These are phyloP conservation scores for Glycine soja DNA, from an alignment of 306 rosid species.

Conservation along the genomic window DNA sequence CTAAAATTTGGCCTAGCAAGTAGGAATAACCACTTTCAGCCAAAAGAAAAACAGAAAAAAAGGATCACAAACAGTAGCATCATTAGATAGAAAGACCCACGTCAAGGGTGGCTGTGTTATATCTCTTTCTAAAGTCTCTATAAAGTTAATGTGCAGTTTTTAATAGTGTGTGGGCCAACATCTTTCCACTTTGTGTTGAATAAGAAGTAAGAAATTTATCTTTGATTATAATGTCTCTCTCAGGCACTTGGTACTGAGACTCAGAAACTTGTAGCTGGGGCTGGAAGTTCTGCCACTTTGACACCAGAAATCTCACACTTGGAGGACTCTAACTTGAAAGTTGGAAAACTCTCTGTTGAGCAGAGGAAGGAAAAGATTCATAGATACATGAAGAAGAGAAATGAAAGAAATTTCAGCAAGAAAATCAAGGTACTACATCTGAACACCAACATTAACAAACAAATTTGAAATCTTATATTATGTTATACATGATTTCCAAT, in stretches of 20 bases:
- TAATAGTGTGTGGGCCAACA: slow-evolving; percentile 29
- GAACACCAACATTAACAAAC: neutral
- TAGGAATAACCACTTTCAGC: slow-evolving; percentile 45
- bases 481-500: slow-evolving; percentile 15
- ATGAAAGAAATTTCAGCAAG: slow-evolving; percentile 97
- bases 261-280: slow-evolving; percentile 69
- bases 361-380: slow-evolving; percentile 95
- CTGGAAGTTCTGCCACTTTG: slow-evolving; percentile 67
- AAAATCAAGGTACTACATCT: slow-evolving; percentile 78
- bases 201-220: slow-evolving; percentile 33
- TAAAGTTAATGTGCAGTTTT: slow-evolving; percentile 25
- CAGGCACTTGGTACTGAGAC: slow-evolving; percentile 74
- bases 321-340: slow-evolving; percentile 84
- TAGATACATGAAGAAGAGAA: slow-evolving; percentile 96
- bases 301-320: slow-evolving; percentile 78
- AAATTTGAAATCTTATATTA: slow-evolving; percentile 20
- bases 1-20: slow-evolving; percentile 35
- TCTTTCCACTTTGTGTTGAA: slow-evolving; percentile 17
- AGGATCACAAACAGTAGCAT: slow-evolving; percentile 23
- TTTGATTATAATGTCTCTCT: neutral
- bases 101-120: slow-evolving; percentile 31
- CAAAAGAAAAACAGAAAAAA: slow-evolving; percentile 26
- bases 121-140: slow-evolving; percentile 40
- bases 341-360: slow-evolving; percentile 89
- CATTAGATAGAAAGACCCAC: slow-evolving; percentile 37